These are phyloP conservation scores for Suillus sp. DNA, from an alignment of 768 basidiomycete species.

Conservation along the genomic window DNA sequence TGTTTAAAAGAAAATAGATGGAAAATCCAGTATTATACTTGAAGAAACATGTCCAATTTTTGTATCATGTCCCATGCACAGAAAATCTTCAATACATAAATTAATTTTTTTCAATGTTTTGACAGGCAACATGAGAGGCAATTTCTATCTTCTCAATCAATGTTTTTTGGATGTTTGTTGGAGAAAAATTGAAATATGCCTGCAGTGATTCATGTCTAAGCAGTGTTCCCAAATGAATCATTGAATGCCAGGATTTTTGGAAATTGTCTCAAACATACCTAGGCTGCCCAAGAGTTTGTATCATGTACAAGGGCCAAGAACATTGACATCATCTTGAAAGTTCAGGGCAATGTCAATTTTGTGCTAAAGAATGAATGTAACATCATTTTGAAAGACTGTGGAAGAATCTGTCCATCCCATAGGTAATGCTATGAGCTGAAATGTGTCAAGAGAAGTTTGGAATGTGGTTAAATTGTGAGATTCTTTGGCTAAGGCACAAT, in stretches of 20 bases:
- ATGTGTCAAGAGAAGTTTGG: conserved; percentile 6
- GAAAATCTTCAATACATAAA: too few species aligned
- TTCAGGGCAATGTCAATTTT: conserved; percentile 18
- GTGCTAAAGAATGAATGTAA: conserved; percentile 21
- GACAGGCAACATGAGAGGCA: too few species aligned
- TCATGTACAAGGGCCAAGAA: conserved; percentile 25
- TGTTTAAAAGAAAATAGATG: too few species aligned
- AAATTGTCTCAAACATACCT: conserved; percentile 21
- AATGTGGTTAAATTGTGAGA: too few species aligned
- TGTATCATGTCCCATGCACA: too few species aligned
- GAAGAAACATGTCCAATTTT: too few species aligned
- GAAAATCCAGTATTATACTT: too few species aligned
- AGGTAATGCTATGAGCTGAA: conserved; percentile 34
- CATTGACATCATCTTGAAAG: conserved; percentile 29
- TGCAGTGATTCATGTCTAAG: conserved; percentile 36
- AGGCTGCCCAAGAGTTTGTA: conserved; percentile 24
- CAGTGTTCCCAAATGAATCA: conserved; percentile 42
- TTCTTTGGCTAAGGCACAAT: too few species aligned
- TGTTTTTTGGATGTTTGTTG: too few species aligned
- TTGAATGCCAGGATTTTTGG: conserved; percentile 31
- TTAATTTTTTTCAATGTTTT: too few species aligned
- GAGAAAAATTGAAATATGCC: too few species aligned
- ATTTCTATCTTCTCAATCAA: too few species aligned
- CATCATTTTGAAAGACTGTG: conserved; percentile 41
- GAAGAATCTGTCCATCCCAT: conserved; percentile 47